A percentile compares a stretch with the other conserved stretches of the same genome.
phyloP scores from a whole-genome alignment of 495 filamentous ascomycete genomes.

The Cudoniella acicularis region DNA sequence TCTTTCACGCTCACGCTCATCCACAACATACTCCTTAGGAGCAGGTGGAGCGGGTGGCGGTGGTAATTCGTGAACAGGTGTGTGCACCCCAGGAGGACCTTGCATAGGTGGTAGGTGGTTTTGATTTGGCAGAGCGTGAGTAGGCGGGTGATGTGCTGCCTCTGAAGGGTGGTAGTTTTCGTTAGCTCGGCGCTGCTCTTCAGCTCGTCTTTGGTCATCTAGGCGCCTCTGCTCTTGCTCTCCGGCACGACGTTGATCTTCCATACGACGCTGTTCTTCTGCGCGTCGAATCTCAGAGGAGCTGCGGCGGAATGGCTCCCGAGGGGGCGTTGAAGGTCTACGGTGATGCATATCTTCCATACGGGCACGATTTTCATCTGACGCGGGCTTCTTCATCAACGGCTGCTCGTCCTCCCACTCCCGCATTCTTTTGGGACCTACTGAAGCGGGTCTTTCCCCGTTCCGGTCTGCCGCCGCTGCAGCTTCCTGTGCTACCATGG shows the following conservation, averaged over 20 bases:
- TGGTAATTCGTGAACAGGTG: conserved; percentile 48
- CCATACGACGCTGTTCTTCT: conserved; percentile 43
- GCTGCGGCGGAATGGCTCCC: conserved; percentile 65
- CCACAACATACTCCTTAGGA: conserved; percentile 56
- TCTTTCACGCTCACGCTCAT: conserved; percentile 40
- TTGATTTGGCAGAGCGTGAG: conserved; percentile 55
- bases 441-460: conserved; percentile 74
- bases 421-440: conserved; percentile 76
- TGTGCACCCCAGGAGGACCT: conserved; percentile 37
- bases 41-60: conserved; percentile 49
- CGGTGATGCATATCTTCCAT: conserved; percentile 80
- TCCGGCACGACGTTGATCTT: conserved; percentile 61
- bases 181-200: conserved; percentile 65
- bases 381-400: conserved; percentile 77
- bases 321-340: conserved; percentile 67
- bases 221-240: conserved; percentile 44
- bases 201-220: conserved; percentile 43
- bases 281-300: conserved; percentile 71
- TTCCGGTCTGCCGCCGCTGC: conserved; percentile 64
- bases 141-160: conserved; percentile 80
- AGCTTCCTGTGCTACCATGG: conserved; percentile 68
- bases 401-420: conserved; percentile 82
- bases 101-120: conserved; percentile 67
- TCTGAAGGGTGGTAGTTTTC: conserved; percentile 87
- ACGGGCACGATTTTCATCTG: conserved; percentile 79